Base-by-base conservation (phyloP, 176 grass and related monocot genomes). In the Themeda triandra region DNA sequence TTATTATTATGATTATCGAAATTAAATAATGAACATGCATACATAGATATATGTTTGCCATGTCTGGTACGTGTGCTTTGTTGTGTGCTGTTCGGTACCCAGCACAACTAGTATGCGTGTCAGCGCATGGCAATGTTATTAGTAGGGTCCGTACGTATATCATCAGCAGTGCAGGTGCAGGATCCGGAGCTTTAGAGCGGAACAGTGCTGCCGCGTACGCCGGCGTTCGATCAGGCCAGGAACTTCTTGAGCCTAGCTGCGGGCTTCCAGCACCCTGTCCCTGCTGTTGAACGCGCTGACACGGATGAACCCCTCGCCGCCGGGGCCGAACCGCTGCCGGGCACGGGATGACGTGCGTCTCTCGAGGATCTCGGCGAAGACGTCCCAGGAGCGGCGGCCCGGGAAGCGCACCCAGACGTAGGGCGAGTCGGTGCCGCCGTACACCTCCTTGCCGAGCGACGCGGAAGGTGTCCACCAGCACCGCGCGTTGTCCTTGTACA, bases 321-420 rank as follows among this genome's bases (percentile, higher is more conserved):
- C 86, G 56, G 96, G 96, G 17, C 96, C 96, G 42, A 98, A 99
- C 96, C 96, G 48, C 87, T 82, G 3, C 96, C 96, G 0, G 96
- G 96, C 42, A 99, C 89, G 33, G 91, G 76, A 96, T 94, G 53
- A 99, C 71, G 75, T 99, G 89, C 46, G 91, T 94, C 77, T 92
- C 35, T 96, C 93, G 2, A 99, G 93, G 42, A 99, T 99, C 76
- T 99, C 96, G 0, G 31, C 73, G 73, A 99, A 99, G 44, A 96
- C 88, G 63, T 96, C 93, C 96, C 96, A 99, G 0, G 96, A 99
- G 2, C 73, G 78, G 63, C 70, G 66, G 8, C 96, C 93, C 1
- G 96, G 96, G 80, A 99, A 96, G 40, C 89, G 88, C 59, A 96
- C 93, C 96, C 96, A 99, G 27, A 93, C 86, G 32, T 96, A 99